Conservation (phyloP, 257 asterid genomes). For the Nicotiana obtusifolia region DNA sequence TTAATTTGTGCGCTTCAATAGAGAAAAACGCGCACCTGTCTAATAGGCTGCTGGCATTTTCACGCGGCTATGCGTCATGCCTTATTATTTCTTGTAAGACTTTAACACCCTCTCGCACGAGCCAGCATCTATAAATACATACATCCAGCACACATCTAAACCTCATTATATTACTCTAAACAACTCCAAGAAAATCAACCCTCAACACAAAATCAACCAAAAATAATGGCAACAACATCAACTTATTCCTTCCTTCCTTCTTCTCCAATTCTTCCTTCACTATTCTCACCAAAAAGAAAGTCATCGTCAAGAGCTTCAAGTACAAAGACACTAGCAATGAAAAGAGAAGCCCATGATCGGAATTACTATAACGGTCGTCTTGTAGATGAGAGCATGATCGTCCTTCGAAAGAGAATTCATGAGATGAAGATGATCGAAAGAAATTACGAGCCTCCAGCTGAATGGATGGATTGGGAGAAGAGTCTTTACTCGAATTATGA, state of each 20-base stretch:
- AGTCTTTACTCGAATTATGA: background rate
- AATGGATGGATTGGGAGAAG: constrained; percentile 20
- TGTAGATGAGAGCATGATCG: constrained; percentile 10
- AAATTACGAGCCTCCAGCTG: background rate
- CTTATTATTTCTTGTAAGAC: background rate
- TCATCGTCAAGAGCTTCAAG: background rate
- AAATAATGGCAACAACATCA: background rate
- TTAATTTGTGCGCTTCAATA: no score
- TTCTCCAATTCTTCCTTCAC: constrained; percentile 1
- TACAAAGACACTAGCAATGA: no score
- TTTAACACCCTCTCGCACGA: background rate
- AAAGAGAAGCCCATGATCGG: no score
- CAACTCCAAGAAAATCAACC: background rate
- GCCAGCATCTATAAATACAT: background rate
- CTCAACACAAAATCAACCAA: background rate
- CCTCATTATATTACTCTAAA: background rate
- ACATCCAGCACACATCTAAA: background rate
- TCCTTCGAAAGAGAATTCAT: constrained; percentile 17
- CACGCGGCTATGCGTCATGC: background rate
- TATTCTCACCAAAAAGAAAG: background rate
- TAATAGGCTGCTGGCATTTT: background rate
- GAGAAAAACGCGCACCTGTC: background rate
- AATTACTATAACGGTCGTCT: background rate
- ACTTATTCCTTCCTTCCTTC: background rate
- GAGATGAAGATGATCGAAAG: constrained; percentile 16